A percentile compares a stretch with the other conserved stretches of the same genome.
Evolutionary conservation across 2,329 filamentous ascomycete genomes (phyloP).

Genomic region (Penicillium crustosum): DNA sequence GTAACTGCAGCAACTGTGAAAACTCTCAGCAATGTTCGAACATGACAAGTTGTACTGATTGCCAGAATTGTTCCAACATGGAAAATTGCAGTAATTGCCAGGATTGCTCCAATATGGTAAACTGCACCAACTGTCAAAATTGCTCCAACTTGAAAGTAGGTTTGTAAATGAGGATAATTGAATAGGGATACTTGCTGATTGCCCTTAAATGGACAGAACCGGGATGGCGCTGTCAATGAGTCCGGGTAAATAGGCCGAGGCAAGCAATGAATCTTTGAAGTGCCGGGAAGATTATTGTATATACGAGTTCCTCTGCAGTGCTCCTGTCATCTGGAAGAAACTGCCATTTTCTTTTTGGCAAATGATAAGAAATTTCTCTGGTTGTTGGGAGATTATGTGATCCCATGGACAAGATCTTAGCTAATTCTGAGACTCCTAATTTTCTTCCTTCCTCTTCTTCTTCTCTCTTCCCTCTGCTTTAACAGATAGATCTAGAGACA

Average conservation of each 20-base stretch:
- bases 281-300: background rate
- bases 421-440: too few species aligned
- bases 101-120: too few species aligned
- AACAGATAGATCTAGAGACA: too few species aligned
- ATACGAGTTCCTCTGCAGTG: background rate
- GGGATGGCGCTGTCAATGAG: conserved; percentile 3
- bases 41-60: background rate
- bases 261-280: background rate
- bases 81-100: background rate
- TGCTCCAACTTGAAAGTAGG: background rate
- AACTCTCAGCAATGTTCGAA: background rate
- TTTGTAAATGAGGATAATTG: background rate
- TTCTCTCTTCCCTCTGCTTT: too few species aligned
- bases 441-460: too few species aligned
- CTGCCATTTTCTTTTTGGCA: background rate
- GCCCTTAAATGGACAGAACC: background rate
- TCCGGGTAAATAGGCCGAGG: background rate
- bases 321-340: background rate
- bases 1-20: background rate
- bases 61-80: background rate
- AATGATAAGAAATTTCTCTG: background rate
- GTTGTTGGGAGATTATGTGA: background rate
- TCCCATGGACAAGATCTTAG: too few species aligned
- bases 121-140: background rate
- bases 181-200: background rate